phyloP scores from a whole-genome alignment of 2,329 filamentous ascomycete species.

The Paracorniculantispora psalliotae region DNA sequence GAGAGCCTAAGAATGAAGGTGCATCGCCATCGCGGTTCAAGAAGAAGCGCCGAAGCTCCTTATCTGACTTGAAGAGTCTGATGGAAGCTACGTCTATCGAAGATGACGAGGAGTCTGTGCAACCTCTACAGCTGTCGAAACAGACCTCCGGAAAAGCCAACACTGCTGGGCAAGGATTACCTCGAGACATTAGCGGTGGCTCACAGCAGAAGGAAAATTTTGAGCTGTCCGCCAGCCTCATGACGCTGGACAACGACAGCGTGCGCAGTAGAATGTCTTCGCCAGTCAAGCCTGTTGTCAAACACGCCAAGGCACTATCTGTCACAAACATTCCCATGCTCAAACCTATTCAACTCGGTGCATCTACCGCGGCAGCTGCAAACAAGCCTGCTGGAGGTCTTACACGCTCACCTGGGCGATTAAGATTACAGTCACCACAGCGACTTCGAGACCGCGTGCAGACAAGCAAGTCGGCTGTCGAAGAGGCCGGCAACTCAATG shows the following conservation, averaged over 20 bases:
- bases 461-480: slow-evolving; percentile 70
- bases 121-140: slow-evolving; percentile 49
- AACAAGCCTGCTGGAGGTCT: slow-evolving; percentile 16
- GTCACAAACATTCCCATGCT: slow-evolving; percentile 52
- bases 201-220: slow-evolving; percentile 48
- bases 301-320: slow-evolving; percentile 47
- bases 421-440: slow-evolving; percentile 66
- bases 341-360: slow-evolving; percentile 31
- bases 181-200: slow-evolving; percentile 21
- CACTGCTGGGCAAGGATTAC: slow-evolving; percentile 49
- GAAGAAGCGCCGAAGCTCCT: slow-evolving; percentile 83
- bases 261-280: slow-evolving; percentile 18
- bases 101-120: slow-evolving; percentile 32
- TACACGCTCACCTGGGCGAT: slow-evolving; percentile 37
- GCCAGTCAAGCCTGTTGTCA: slow-evolving; percentile 7
- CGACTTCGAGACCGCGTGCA: slow-evolving; percentile 81
- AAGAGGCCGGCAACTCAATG: slow-evolving; percentile 51
- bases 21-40: slow-evolving; percentile 41
- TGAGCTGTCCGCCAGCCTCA: slow-evolving; percentile 15
- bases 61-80: slow-evolving; percentile 75
- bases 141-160: slow-evolving; percentile 54
- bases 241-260: neutral
- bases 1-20: slow-evolving; percentile 47
- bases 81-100: slow-evolving; percentile 56
- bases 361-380: slow-evolving; percentile 22